A percentile compares a stretch with the other conserved stretches of the same genome.
phyloP scores from a whole-genome alignment of 2,329 filamentous ascomycete species.

The Hypomyces perniciosus region DNA sequence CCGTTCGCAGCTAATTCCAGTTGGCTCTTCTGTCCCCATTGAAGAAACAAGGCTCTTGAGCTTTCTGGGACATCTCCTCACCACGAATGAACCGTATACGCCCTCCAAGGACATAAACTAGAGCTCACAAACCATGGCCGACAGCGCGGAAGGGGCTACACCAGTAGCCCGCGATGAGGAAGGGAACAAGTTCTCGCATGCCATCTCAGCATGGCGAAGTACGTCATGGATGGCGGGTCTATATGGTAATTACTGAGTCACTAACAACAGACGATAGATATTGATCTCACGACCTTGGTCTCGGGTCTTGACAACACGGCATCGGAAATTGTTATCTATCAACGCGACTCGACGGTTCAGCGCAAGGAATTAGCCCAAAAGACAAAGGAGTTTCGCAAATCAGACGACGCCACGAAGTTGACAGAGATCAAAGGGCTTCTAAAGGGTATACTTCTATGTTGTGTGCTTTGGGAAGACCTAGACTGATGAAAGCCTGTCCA shows the following conservation, averaged over 20 bases:
- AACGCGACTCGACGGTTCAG: constrained; percentile 91
- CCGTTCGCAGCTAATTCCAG: not conserved
- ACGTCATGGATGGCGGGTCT: constrained; percentile 21
- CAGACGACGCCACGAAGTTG: constrained; percentile 83
- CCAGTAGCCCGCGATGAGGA: constrained; percentile 37
- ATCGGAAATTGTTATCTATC: constrained; percentile 89
- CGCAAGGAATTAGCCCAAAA: constrained; percentile 97
- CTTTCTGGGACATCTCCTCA: not conserved
- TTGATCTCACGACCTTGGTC: constrained; percentile 79
- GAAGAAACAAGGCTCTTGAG: not conserved
- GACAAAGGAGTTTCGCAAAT: constrained; percentile 94
- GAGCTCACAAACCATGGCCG: constrained; percentile 24
- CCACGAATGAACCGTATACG: constrained; percentile 15
- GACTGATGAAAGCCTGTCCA: constrained; percentile 27
- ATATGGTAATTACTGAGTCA: not conserved
- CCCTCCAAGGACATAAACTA: constrained; percentile 2
- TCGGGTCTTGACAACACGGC: constrained; percentile 85
- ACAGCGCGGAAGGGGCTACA: constrained; percentile 24
- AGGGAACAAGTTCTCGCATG: constrained; percentile 92
- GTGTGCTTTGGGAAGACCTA: constrained; percentile 11
- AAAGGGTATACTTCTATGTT: constrained; percentile 56
- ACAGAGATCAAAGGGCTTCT: constrained; percentile 82
- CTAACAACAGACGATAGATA: constrained; percentile 48
- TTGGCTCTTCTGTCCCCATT: not conserved
- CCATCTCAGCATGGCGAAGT: constrained; percentile 96